Evolutionary conservation across 2,329 filamentous ascomycete genomes (phyloP).

Genomic region (Didymella sp.): DNA sequence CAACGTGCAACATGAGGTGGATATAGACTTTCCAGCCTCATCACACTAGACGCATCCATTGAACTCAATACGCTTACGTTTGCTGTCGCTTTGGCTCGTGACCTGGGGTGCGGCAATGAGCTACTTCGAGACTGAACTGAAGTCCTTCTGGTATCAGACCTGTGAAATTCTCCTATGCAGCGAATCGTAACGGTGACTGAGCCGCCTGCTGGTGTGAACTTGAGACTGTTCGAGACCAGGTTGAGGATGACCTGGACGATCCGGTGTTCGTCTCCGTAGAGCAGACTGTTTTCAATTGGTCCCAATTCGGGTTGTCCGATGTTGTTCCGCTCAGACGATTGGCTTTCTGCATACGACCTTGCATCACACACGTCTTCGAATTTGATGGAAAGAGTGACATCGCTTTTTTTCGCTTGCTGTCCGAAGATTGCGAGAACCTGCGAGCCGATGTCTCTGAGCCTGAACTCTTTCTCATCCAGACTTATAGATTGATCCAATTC

Average conservation of each 20-base stretch:
- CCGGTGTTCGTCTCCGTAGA: slow-evolving; percentile 89
- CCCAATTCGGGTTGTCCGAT: slow-evolving; percentile 70
- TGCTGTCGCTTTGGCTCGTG: not conserved
- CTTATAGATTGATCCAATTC: slow-evolving; percentile 85
- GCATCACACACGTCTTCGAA: slow-evolving; percentile 64
- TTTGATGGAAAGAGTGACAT: slow-evolving; percentile 75
- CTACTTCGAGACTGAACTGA: slow-evolving; percentile 34
- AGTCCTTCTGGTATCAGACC: slow-evolving; percentile 52
- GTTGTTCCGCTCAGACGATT: slow-evolving; percentile 57
- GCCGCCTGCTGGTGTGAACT: slow-evolving; percentile 82
- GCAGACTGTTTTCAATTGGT: slow-evolving; percentile 79
- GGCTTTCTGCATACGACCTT: slow-evolving; percentile 48
- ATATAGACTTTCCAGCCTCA: slow-evolving; percentile 38
- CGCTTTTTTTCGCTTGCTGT: slow-evolving; percentile 81
- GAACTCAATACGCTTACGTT: not conserved
- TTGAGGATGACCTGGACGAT: slow-evolving; percentile 95
- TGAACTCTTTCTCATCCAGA: slow-evolving; percentile 85
- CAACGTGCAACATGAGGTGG: slow-evolving; percentile 45
- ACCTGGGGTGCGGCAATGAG: not conserved
- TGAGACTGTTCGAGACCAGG: slow-evolving; percentile 87
- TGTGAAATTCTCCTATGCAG: slow-evolving; percentile 67
- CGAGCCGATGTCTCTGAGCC: slow-evolving; percentile 78
- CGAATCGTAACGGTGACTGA: slow-evolving; percentile 77
- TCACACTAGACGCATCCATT: not conserved
- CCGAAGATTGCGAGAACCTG: slow-evolving; percentile 90